Evolutionary conservation across 495 filamentous ascomycete genomes (phyloP).

Genomic region (Paragyromitra xinjiangensis): DNA sequence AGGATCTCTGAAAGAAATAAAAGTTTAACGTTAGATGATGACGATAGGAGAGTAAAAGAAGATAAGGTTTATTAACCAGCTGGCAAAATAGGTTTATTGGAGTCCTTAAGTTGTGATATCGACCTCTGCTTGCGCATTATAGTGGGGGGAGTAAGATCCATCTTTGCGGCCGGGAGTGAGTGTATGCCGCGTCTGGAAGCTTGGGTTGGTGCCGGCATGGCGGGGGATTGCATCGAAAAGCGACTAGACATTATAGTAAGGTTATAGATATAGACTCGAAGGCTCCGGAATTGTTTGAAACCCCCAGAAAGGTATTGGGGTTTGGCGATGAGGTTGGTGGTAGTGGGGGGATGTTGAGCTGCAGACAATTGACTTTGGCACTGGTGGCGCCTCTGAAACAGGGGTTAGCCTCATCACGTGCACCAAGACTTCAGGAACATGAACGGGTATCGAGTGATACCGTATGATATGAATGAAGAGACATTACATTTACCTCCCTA

Average conservation of each 20-base stretch:
- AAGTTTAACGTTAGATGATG: constrained; percentile 28
- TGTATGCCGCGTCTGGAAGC: constrained; percentile 37
- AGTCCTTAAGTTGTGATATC: constrained; percentile 42
- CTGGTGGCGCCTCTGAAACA: constrained; percentile 11
- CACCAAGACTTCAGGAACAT: constrained; percentile 16
- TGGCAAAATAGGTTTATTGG: constrained; percentile 44
- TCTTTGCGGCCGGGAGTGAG: constrained; percentile 49
- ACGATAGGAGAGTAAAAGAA: constrained; percentile 8
- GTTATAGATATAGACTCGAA: not conserved
- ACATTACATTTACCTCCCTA: too few relatives aligned
- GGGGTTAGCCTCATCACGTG: constrained; percentile 27
- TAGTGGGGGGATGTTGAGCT: constrained; percentile 1
- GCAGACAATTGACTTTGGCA: not conserved
- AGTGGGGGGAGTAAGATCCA: constrained; percentile 31
- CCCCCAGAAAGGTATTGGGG: not conserved
- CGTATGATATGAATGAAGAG: not conserved
- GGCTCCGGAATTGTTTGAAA: constrained; percentile 3
- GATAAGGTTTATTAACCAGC: constrained; percentile 44
- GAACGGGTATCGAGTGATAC: constrained; percentile 11
- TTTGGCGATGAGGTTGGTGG: constrained; percentile 3
- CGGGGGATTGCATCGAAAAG: constrained; percentile 29
- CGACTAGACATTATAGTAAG: constrained; percentile 21
- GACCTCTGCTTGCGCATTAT: constrained; percentile 38
- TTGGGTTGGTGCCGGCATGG: constrained; percentile 41
- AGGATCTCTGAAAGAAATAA: constrained; percentile 74